These are phyloP conservation scores for Houttuynia cordata DNA, from an alignment of 164 flowering plant genomes.

Conservation along the genomic window DNA sequence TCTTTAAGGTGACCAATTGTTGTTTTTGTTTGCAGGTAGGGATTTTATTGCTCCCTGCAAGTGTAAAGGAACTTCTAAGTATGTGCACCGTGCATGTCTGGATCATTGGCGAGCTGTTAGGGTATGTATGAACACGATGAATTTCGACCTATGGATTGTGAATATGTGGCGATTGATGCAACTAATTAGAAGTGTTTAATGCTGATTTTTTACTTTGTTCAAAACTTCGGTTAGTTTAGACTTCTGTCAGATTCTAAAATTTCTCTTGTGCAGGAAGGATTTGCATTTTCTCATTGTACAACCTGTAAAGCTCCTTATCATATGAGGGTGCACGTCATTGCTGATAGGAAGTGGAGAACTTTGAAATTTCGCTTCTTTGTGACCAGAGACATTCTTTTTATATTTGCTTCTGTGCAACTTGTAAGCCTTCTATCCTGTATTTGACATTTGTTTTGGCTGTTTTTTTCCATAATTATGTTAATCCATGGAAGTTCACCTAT, in stretches of 20 bases:
- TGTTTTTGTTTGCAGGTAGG: constrained; percentile 41
- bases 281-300: constrained; percentile 99
- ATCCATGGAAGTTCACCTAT: neutral
- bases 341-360: constrained; percentile 93
- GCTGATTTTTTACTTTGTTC: neutral
- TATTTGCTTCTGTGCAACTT: constrained; percentile 84
- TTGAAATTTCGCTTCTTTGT: constrained; percentile 98
- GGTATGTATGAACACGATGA: constrained; percentile 26
- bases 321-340: constrained; percentile 79
- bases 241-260: neutral
- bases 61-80: constrained; percentile 92
- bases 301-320: constrained; percentile 96
- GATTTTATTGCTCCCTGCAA: constrained; percentile 98
- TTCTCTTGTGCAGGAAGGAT: constrained; percentile 75
- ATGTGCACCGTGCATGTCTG: constrained; percentile 88
- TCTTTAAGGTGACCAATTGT: neutral
- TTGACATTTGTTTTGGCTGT: neutral
- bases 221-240: neutral
- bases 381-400: constrained; percentile 84
- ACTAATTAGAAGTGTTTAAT: neutral
- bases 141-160: neutral
- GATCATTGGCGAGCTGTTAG: constrained; percentile 93
- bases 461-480: neutral
- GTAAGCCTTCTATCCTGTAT: constrained; percentile 32
- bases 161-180: neutral